Percentiles rank a stretch among this genome's conserved stretches.
phyloP scores from a whole-genome alignment of 2,329 filamentous ascomycete genomes.

The Chaetomium globosum region DNA sequence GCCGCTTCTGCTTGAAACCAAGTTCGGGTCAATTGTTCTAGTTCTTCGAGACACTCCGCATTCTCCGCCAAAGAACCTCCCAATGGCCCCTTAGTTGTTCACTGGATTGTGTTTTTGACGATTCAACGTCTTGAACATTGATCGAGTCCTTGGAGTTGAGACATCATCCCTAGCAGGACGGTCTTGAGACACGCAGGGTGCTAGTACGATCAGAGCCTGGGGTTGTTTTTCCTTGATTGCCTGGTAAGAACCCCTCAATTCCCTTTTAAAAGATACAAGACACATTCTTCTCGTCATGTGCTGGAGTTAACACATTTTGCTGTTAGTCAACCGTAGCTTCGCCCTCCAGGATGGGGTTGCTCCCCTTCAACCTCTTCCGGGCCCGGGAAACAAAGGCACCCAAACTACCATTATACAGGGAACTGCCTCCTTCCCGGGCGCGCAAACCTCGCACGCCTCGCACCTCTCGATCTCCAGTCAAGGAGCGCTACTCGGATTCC shows the following conservation, averaged over 20 bases:
- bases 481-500: slow-evolving; percentile 57
- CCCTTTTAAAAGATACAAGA: background rate
- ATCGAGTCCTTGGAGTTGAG: background rate
- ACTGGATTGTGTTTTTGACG: background rate
- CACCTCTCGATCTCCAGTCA: slow-evolving; percentile 41
- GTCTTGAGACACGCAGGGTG: background rate
- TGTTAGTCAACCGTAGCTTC: background rate
- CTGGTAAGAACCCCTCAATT: slow-evolving; percentile 7
- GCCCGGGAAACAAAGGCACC: slow-evolving; percentile 48
- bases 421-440: slow-evolving; percentile 39
- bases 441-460: slow-evolving; percentile 20
- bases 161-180: background rate
- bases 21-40: background rate
- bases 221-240: background rate
- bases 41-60: background rate
- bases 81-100: background rate
- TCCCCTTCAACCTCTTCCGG: slow-evolving; percentile 52
- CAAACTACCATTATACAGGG: slow-evolving; percentile 56
- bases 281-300: background rate
- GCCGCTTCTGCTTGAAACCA: slow-evolving; percentile 3
- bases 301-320: background rate
- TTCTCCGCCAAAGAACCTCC: background rate
- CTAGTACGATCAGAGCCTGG: background rate
- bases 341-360: slow-evolving; percentile 50
- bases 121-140: background rate